Evolutionary conservation across 805 yeast genomes (phyloP).

Genomic region (Schizosaccharomyces osmophilus): DNA sequence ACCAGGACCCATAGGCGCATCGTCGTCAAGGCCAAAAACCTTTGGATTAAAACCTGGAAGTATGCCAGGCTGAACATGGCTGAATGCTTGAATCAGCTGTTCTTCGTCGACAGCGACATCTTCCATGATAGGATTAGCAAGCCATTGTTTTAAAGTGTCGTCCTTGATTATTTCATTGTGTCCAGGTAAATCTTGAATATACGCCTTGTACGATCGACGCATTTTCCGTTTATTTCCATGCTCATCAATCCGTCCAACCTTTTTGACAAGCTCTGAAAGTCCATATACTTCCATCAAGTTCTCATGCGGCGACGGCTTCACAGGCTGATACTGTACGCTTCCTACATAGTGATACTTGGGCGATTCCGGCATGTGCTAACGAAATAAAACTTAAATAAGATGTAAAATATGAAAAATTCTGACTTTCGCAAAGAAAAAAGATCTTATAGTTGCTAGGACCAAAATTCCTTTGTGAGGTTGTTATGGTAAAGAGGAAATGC

Average conservation of each 20-base stretch:
- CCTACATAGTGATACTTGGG: background rate
- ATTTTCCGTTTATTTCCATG: constrained; percentile 1
- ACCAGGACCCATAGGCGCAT: background rate
- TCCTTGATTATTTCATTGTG: background rate
- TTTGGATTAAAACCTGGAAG: background rate
- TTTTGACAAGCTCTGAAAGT: background rate
- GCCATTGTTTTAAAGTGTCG: background rate
- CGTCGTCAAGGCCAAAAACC: background rate
- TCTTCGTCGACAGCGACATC: background rate
- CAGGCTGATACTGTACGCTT: background rate
- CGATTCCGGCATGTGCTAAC: background rate
- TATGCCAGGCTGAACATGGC: background rate
- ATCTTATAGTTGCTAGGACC: no score
- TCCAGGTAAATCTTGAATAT: background rate
- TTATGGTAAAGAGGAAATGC: no score
- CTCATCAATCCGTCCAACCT: constrained; percentile 1
- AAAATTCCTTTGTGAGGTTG: no score
- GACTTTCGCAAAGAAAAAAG: background rate
- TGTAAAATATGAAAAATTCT: background rate
- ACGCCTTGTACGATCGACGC: constrained; percentile 1
- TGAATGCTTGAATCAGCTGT: background rate
- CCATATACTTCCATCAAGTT: background rate
- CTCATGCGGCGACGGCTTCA: background rate
- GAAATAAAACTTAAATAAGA: background rate
- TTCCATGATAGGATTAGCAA: background rate